phyloP scores from a whole-genome alignment of 345 rosid species.

The Euphorbia lathyris region DNA sequence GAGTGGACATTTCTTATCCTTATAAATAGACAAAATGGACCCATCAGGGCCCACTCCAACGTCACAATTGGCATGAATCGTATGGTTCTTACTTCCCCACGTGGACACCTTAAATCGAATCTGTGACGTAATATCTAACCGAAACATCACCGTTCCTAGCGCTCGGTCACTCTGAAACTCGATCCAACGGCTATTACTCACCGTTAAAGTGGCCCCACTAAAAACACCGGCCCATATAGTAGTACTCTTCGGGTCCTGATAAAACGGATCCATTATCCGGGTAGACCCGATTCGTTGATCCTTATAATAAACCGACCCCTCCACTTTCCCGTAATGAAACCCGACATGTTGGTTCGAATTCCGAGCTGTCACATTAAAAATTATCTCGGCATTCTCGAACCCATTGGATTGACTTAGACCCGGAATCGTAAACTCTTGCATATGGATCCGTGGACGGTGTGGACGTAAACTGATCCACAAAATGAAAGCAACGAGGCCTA shows the following conservation, averaged over 20 bases:
- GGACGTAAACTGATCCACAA: constrained; percentile 86
- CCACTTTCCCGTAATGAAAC: constrained; percentile 50
- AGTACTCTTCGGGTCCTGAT: constrained; percentile 76
- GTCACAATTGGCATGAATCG: constrained; percentile 60
- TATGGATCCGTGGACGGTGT: constrained; percentile 65
- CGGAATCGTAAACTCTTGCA: constrained; percentile 48
- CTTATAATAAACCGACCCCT: constrained; percentile 56
- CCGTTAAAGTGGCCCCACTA: constrained; percentile 52
- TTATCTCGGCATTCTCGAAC: constrained; percentile 49
- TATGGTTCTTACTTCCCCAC: constrained; percentile 62
- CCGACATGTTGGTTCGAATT: constrained; percentile 70
- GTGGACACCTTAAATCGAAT: constrained; percentile 64
- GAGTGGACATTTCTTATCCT: constrained; percentile 61
- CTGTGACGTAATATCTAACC: constrained; percentile 51
- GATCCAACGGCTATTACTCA: constrained; percentile 54
- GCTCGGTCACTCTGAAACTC: constrained; percentile 57
- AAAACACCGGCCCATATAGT: constrained; percentile 39
- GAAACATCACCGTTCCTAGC: constrained; percentile 53
- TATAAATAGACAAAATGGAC: constrained; percentile 38
- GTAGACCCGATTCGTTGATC: constrained; percentile 56
- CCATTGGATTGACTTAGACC: constrained; percentile 44
- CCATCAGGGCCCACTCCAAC: constrained; percentile 68
- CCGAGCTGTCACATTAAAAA: constrained; percentile 60
- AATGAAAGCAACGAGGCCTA: constrained; percentile 51
- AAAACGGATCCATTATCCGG: constrained; percentile 34